Base-by-base conservation (phyloP, 1,284 basidiomycete species). In the Irpex sp. region DNA sequence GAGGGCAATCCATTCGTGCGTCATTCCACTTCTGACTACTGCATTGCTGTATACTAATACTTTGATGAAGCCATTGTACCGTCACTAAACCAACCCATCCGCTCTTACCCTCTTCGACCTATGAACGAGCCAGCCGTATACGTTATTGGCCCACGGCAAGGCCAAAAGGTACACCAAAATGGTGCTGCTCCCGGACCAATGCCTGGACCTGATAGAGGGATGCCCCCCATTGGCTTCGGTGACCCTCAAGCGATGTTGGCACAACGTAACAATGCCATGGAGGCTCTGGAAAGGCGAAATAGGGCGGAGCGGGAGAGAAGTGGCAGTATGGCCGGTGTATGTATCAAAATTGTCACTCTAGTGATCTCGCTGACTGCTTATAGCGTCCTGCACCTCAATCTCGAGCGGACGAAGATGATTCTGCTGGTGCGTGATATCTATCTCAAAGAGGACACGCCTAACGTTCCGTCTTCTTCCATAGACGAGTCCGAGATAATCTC, bases 401-500 rank as follows among this genome's bases (percentile, higher is more conserved):
- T 43, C 78, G 79, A 15, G 58, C 79, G 31, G 86, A 89, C 17
- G 88, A 90, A 21, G 88, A 90, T 15, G 87, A 90, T 61, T 89
- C 88, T 3, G 87, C 83, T 71, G 88, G 87, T 87, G 63, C 49
- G 79, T 67, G 1, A 35, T 33, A 47, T 36, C 65, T 31, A 0
- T 15, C 36, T 37, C 7, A 0, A 15, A 9, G 9, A 17, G 33
- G 17, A 19, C 11, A 39, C 17, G 0, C 33, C 33, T 57, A 26
- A 26, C 9, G 39, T 50, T 53, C 19, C 58, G 37, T 64, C 61
- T 13, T 13, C 4, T 35, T 21, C 37, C 1, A 50, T 62, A 86
- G 90, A 93, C 67, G 91, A 92, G 66, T 76, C 82, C 15, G 89
- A 92, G 60, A 78, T 80, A 61, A 86, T 93, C 63, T 88, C 91